Conservation (phyloP, 139 green algal genomes). For the Pleodorina starrii region DNA sequence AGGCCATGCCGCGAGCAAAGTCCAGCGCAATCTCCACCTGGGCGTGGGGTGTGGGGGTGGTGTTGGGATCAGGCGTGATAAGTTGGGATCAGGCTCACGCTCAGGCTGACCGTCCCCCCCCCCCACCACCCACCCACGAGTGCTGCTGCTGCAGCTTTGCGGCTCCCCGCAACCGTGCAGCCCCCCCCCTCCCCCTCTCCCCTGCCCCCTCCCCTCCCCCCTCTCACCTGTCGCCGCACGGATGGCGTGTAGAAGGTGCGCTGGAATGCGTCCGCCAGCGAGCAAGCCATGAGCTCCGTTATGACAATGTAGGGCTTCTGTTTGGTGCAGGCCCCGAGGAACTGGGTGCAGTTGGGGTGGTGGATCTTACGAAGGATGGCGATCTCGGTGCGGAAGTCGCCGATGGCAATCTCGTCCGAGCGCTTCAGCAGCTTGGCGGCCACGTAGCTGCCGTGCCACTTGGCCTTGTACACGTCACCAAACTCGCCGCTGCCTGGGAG, state of each 20-base stretch:
- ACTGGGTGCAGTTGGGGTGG: conserved; percentile 82
- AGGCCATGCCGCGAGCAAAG: conserved; percentile 87
- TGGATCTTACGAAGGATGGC: conserved; percentile 88
- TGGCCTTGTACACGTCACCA: conserved; percentile 91
- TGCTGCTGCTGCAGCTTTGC: too few species aligned
- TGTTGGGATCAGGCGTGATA: too few species aligned
- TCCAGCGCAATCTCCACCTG: conserved; percentile 89
- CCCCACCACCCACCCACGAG: too few species aligned
- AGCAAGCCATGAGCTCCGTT: conserved; percentile 81
- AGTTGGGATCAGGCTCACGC: too few species aligned
- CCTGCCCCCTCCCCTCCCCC: too few species aligned
- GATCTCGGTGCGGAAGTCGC: conserved; percentile 88
- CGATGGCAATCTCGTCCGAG: conserved; percentile 85
- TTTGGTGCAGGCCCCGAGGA: conserved; percentile 92
- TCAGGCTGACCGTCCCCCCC: too few species aligned
- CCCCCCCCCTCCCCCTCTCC: too few species aligned
- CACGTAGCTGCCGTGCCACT: conserved; percentile 87
- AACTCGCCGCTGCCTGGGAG: conserved; percentile 87
- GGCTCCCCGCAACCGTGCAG: too few species aligned
- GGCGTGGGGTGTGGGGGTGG: not conserved
- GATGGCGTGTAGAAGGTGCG: conserved; percentile 64
- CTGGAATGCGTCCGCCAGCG: conserved; percentile 86
- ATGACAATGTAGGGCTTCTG: conserved; percentile 91
- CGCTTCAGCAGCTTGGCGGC: conserved; percentile 90
- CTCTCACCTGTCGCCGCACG: conserved; percentile 55